phyloP scores from a whole-genome alignment of 2,329 filamentous ascomycete species.

The Parastagonospora avenae region DNA sequence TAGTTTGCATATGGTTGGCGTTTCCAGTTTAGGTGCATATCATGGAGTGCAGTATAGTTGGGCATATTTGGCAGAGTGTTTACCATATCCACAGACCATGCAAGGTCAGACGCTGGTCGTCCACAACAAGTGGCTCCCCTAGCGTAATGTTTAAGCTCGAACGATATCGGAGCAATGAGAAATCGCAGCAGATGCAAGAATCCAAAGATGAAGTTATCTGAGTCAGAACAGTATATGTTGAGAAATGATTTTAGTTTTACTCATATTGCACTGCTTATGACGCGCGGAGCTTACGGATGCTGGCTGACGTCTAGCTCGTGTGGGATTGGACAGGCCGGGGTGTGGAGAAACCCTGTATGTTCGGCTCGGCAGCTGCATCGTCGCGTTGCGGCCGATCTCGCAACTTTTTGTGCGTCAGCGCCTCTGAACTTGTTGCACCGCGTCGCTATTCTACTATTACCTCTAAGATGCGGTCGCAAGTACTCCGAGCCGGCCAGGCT shows the following conservation, averaged over 20 bases:
- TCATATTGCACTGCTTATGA: too few species aligned
- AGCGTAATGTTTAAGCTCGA: constrained; percentile 7
- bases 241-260: too few species aligned
- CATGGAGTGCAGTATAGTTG: not conserved
- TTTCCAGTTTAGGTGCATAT: not conserved
- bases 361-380: constrained; percentile 17
- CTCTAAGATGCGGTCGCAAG: constrained; percentile 42
- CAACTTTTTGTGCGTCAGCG: constrained; percentile 34
- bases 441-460: constrained; percentile 21
- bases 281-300: not conserved
- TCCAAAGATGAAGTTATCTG: too few species aligned
- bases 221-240: too few species aligned
- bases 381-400: constrained; percentile 34
- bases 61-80: not conserved
- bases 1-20: constrained; percentile 3
- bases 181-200: not conserved
- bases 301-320: constrained; percentile 18
- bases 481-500: constrained; percentile 37
- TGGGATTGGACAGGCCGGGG: constrained; percentile 27
- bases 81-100: not conserved
- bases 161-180: not conserved
- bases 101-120: constrained; percentile 4
- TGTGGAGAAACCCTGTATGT: constrained; percentile 13
- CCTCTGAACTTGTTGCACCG: constrained; percentile 18
- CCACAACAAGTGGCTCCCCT: not conserved